These are phyloP conservation scores for Pisolithus albus DNA, from an alignment of 768 basidiomycete genomes.

Conservation along the genomic window DNA sequence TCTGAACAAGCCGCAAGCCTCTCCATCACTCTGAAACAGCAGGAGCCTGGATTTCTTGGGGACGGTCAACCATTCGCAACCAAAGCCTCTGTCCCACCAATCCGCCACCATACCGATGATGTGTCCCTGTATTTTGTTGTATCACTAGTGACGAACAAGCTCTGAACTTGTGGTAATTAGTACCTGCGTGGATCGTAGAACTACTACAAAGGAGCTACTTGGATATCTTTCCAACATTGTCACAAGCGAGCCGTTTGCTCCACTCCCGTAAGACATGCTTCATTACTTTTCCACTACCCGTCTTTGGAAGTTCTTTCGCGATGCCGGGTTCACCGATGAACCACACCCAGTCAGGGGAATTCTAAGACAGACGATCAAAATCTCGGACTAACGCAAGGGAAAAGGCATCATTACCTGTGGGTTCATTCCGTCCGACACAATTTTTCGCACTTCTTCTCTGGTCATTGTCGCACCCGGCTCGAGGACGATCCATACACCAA, in stretches of 20 bases:
- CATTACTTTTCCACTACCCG: conserved; percentile 82
- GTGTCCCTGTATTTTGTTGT: no score
- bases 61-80: no score
- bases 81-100: no score
- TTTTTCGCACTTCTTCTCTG: conserved; percentile 45
- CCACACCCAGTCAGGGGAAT: conserved; percentile 79
- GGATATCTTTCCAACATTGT: conserved; percentile 32
- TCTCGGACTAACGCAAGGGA: neutral
- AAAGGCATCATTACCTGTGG: conserved; percentile 52
- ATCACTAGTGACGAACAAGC: no score
- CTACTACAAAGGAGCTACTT: no score
- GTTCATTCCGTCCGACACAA: conserved; percentile 60
- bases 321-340: conserved; percentile 64
- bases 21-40: no score
- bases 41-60: no score
- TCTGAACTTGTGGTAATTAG: no score
- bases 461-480: conserved; percentile 33
- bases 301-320: conserved; percentile 64
- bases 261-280: conserved; percentile 71
- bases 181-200: no score
- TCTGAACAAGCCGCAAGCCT: no score
- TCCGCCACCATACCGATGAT: no score
- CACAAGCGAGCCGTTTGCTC: conserved; percentile 50
- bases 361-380: conserved; percentile 36
- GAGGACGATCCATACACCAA: conserved; percentile 71